These are phyloP conservation scores for Colletotrichum sp. DNA, from an alignment of 2,329 filamentous ascomycete species.

Conservation along the genomic window DNA sequence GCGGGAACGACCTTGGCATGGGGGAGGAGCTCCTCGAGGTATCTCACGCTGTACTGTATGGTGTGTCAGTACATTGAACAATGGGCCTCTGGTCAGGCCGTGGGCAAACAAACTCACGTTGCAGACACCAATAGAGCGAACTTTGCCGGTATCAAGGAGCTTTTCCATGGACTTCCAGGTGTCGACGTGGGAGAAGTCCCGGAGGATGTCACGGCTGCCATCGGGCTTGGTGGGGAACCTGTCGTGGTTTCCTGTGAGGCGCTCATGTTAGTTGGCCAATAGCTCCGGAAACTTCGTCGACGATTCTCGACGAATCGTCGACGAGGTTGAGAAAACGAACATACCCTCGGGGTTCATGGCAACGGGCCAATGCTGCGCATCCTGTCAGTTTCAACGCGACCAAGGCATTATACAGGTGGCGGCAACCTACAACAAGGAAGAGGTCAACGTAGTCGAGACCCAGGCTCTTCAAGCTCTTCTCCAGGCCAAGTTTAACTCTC, in stretches of 20 bases:
- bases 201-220: slow-evolving; percentile 75
- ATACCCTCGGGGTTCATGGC: slow-evolving; percentile 78
- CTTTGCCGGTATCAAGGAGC: slow-evolving; percentile 64
- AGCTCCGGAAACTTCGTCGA: neutral
- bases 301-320: neutral
- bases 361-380: slow-evolving; percentile 74
- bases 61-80: neutral
- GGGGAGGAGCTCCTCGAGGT: slow-evolving; percentile 60
- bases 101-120: slow-evolving; percentile 44
- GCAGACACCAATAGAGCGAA: slow-evolving; percentile 58
- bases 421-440: slow-evolving; percentile 64
- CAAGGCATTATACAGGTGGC: neutral
- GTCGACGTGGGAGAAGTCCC: slow-evolving; percentile 71
- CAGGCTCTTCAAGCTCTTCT: slow-evolving; percentile 74
- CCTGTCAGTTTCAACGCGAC: neutral
- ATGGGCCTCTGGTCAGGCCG: neutral
- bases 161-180: slow-evolving; percentile 82
- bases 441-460: slow-evolving; percentile 84
- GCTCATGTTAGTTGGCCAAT: neutral
- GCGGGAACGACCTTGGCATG: slow-evolving; percentile 62
- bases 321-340: neutral
- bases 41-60: slow-evolving; percentile 56
- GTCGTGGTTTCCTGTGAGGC: slow-evolving; percentile 64
- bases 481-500: slow-evolving; percentile 70
- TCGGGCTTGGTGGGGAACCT: slow-evolving; percentile 77